Base-by-base conservation (phyloP, 1,139 yeast species). In the Hanseniaspora gamundiae region DNA sequence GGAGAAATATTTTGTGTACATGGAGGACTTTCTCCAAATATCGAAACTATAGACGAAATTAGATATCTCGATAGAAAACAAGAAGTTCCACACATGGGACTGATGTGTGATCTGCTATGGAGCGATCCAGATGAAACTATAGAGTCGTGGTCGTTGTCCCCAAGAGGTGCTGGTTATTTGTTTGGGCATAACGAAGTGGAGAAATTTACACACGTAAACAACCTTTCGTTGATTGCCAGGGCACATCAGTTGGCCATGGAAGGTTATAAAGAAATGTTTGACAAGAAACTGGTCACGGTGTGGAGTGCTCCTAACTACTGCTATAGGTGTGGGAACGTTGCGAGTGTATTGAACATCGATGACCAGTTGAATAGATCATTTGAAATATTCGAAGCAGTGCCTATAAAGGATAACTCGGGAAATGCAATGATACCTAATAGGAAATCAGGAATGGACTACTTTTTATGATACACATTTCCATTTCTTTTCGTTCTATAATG, bases 181-280 rank as follows among this genome's bases (percentile, higher is more conserved):
- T 79, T 91, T 71, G 86, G 98, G 58, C 76, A 80, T 69, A 75
- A 85, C 62, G 94, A 88, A 57, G 87, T 86, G 36, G 79, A 80
- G 52, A 80, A 79, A 57, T 91, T 91, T 60, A 74, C 85, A 53
- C 86, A 83, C 57, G 70, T 70, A 21, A 91, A 91, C 64, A 81
- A 83, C 54, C 73, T 91, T 50, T 78, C 85, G 52, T 73, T 93
- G 53, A 86, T 93, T 50, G 95, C 97, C 6, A 75, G 98, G 58
- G 98, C 98, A 6, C 98, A 91, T 67, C 98, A 91, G 67, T 74
- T 91, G 62, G 97, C 91, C 36, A 91, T 91, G 98, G 98, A 91
- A 59, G 98, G 98, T 36, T 83, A 80, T 65, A 73, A 85, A 53
- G 94, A 86, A 61, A 80, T 85, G 71, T 87, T 86, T 57, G 85